Evolutionary conservation across 164 flowering plant genomes (phyloP), one percentile per base, ranked within the genome.

Genomic region (Amborella trichopoda): DNA sequence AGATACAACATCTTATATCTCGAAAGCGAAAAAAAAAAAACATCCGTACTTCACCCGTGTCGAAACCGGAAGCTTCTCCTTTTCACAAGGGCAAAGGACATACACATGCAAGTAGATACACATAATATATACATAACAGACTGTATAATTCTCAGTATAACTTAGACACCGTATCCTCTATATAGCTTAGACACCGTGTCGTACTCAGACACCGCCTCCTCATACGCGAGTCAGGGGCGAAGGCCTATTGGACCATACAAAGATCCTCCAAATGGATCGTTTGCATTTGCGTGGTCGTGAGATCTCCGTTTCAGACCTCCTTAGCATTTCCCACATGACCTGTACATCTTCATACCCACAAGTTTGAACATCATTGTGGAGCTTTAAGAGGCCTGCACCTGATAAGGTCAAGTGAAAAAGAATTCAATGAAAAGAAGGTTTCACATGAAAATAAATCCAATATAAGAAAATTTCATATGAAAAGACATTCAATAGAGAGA

Each of bases 241-340:
- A 11, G 46, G 3, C 28, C 48, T 55, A 27, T 56, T 62, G 19
- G 77, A 61, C 77, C 75, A 73, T 0, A 70, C 66, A 25, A 67
- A 67, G 43, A 75, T 60, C 57, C 78, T 71, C 79, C 76, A 72
- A 25, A 63, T 61, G 14, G 75, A 68, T 9, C 69, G 71, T 54
- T 76, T 77, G 39, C 74, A 71, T 51, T 71, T 80, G 16, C 54
- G 20, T 46, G 59, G 17, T 17, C 49, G 27, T 14, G 46, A 40
- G 60, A 54, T 18, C 55, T 73, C 77, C 4, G 76, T 40, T 26
- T 80, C 89, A 5, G 83, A 58, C 52, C 73, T 67, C 23, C 62
- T 64, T 30, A 79, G 68, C 80, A 82, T 77, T 23, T 82, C 78
- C 90, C 90, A 81, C 90, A 81, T 81, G 48, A 78, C 80, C 26